A percentile compares a stretch with the other conserved stretches of the same genome.
phyloP scores from a whole-genome alignment of 2,329 filamentous ascomycete genomes.

The Chaetomiaceae sp. region DNA sequence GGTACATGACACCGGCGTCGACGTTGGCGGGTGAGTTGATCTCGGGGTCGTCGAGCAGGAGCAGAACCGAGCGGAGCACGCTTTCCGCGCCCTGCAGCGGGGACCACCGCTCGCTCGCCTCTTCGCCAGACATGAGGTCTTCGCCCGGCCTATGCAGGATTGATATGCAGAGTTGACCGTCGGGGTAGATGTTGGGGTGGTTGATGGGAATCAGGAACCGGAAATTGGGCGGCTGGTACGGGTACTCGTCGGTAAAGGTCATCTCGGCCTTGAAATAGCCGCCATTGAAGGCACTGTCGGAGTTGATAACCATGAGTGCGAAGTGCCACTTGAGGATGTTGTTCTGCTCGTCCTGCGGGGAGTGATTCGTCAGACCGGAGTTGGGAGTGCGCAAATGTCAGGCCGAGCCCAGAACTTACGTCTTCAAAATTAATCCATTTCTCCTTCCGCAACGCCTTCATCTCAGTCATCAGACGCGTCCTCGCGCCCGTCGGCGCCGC shows the following conservation, averaged over 20 bases:
- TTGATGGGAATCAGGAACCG: conserved; percentile 73
- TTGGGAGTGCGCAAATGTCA: neutral
- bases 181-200: conserved; percentile 90
- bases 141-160: conserved; percentile 92
- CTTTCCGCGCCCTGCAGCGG: conserved; percentile 92
- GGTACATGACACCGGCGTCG: conserved; percentile 81
- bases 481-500: conserved; percentile 49
- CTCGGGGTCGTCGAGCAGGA: conserved; percentile 89
- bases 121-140: conserved; percentile 86
- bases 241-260: conserved; percentile 84
- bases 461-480: conserved; percentile 84
- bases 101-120: conserved; percentile 88
- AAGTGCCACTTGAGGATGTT: conserved; percentile 86
- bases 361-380: neutral
- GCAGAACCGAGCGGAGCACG: conserved; percentile 85
- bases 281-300: conserved; percentile 85
- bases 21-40: conserved; percentile 93
- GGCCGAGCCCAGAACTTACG: conserved; percentile 11
- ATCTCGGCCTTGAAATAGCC: conserved; percentile 90
- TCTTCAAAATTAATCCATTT: conserved; percentile 85
- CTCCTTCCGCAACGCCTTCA: conserved; percentile 76
- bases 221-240: conserved; percentile 84
- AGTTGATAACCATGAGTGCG: conserved; percentile 86
- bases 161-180: conserved; percentile 91
- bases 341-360: conserved; percentile 52